Percentiles rank a stretch among this genome's conserved stretches.
Evolutionary conservation across 164 flowering plant species (phyloP).

Genomic region (Nymphaea thermarum): DNA sequence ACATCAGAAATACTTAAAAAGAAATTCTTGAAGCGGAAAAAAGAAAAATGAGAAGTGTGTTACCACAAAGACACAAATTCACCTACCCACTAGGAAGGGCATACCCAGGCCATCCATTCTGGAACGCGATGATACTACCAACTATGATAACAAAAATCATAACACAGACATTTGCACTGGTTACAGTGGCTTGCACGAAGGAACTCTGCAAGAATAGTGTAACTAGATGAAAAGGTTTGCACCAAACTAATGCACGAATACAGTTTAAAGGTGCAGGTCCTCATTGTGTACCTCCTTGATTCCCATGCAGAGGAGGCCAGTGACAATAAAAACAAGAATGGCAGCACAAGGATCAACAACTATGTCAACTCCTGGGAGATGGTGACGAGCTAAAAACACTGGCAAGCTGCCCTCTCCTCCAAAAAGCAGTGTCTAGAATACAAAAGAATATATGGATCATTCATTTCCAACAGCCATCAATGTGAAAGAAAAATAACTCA

Average conservation of each 20-base stretch:
- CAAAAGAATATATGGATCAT: too few relatives aligned
- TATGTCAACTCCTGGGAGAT: conserved; percentile 59
- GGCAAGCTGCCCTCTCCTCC: conserved; percentile 72
- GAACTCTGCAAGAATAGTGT: conserved; percentile 47
- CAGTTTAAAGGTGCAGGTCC: too few relatives aligned
- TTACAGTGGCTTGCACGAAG: conserved; percentile 64
- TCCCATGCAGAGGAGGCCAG: conserved; percentile 72
- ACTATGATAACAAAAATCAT: conserved; percentile 77
- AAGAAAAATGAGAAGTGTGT: neutral
- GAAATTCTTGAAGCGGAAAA: neutral
- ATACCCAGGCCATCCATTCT: conserved; percentile 89
- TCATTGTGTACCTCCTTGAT: conserved; percentile 66
- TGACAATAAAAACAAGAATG: conserved; percentile 58
- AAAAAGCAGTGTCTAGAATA: conserved; percentile 63
- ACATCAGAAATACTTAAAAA: neutral
- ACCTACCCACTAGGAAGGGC: conserved; percentile 68
- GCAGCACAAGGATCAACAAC: conserved; percentile 94
- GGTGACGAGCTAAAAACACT: conserved; percentile 51
- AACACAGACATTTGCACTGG: conserved; percentile 65
- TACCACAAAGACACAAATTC: neutral
- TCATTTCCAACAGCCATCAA: too few relatives aligned
- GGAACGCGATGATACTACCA: conserved; percentile 77
- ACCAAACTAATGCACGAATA: too few relatives aligned
- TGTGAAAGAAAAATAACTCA: too few relatives aligned
- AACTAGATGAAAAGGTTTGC: neutral